Evolutionary conservation across 305 asterid species (phyloP), one percentile per base, ranked within the genome.

Genomic region (Solanum hybrid): DNA sequence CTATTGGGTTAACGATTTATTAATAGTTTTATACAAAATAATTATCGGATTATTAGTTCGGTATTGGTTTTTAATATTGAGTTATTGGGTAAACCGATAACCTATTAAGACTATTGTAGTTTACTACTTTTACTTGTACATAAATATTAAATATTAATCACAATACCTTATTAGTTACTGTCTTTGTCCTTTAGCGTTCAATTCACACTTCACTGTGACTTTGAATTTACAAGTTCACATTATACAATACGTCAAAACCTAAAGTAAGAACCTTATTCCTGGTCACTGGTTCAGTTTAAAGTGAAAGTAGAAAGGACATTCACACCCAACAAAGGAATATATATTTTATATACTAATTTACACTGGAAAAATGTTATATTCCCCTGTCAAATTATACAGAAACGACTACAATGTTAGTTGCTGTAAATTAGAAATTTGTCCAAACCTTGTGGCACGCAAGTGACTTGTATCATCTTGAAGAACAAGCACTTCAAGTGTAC

Each of bases 401-500:
- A 17, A 22, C 76, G 51, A 85, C 88, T 92, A 92, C 86, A 90
- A 90, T 17, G 91, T 76, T 29, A 87, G 88, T 24, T 79, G 85
- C 16, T 80, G 91, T 27, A 91, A 73, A 56, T 56, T 76, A 79
- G 89, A 88, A 27, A 46, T 46, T 22, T 26, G 14, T 10, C 34
- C 88, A 9, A 69, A 46, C 66, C 79, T 84, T 17, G 88, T 38
- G 86, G 85, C 16, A 8, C 38, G 24, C 31, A 38, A 66, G 79
- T 37, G 64, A 64, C 64, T 90, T 91, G 96, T 93, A 91, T 93
- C 96, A 51, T 97, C 97, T 79, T 94, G 94, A 84, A 97, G 98
- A 86, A 95, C 96, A 71, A 97, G 96, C 90, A 97, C 94, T 51
- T 96, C 91, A 12, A 93, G 91, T 38, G 98, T 95, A 60, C 98